Percentiles rank a stretch among this genome's conserved stretches.
Evolutionary conservation across 345 rosid species (phyloP).

Genomic region (Bruguiera gymnorhiza): DNA sequence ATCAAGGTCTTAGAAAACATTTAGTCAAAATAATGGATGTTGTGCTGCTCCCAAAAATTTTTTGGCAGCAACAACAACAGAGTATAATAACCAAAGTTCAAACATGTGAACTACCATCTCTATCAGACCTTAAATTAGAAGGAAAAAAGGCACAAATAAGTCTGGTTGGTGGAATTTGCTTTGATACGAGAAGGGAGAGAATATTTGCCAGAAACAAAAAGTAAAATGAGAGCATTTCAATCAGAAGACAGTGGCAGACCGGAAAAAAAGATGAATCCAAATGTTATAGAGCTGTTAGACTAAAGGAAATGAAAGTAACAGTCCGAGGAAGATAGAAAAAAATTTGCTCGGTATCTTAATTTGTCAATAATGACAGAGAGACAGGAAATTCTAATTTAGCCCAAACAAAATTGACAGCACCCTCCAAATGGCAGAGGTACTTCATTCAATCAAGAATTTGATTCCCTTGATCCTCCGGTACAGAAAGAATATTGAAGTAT

Average conservation of each 20-base stretch:
- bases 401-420: no score
- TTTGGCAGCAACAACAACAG: neutral
- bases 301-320: neutral
- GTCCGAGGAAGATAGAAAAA: neutral
- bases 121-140: no score
- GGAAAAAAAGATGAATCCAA: neutral
- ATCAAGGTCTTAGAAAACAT: neutral
- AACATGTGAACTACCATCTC: neutral
- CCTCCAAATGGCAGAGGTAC: no score
- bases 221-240: neutral
- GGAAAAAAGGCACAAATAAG: no score
- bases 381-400: no score
- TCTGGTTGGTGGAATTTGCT: no score
- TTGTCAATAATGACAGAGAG: no score
- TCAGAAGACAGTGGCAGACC: neutral
- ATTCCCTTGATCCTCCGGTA: neutral
- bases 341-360: no score
- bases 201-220: neutral
- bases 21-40: neutral
- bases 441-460: no score
- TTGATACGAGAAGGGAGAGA: neutral
- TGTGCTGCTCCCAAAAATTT: neutral
- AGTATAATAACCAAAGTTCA: neutral
- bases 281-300: no score
- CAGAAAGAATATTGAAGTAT: neutral